Conservation (phyloP, 371 early-diverging fungal species). For the Haplosporangium sp. region DNA sequence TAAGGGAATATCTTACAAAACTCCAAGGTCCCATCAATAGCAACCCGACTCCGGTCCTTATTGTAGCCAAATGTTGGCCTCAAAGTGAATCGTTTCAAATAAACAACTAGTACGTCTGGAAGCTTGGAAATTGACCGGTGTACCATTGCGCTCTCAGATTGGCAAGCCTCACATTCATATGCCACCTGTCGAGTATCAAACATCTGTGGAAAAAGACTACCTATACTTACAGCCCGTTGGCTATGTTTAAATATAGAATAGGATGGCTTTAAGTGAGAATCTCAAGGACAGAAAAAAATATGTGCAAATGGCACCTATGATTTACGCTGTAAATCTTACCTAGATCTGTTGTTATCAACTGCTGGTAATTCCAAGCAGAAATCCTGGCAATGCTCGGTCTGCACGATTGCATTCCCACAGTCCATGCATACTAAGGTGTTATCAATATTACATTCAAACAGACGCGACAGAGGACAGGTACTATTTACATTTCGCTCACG, state of each 20-base stretch:
- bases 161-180: conserved; percentile 28
- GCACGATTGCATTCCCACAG: conserved; percentile 21
- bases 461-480: conserved; percentile 19
- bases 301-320: not conserved
- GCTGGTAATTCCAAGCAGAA: conserved; percentile 32
- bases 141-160: conserved; percentile 20
- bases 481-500: conserved; percentile 7
- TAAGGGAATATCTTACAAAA: conserved; percentile 18
- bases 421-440: conserved; percentile 20
- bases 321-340: conserved; percentile 1
- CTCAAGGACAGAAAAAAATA: not conserved
- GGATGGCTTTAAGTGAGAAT: not conserved
- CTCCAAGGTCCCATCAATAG: conserved; percentile 33
- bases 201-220: conserved; percentile 30
- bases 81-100: conserved; percentile 32
- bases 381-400: conserved; percentile 36
- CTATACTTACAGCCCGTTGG: conserved; percentile 23
- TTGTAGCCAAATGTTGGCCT: conserved; percentile 19
- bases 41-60: conserved; percentile 28
- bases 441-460: conserved; percentile 35
- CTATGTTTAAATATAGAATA: not conserved
- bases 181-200: conserved; percentile 25
- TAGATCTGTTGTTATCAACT: conserved; percentile 15
- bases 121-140: conserved; percentile 29
- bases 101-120: conserved; percentile 34